Percentiles rank a stretch among this genome's conserved stretches.
These are phyloP conservation scores for Macrolepiota albuminosa DNA, from an alignment of 768 basidiomycete species.

Conservation along the genomic window DNA sequence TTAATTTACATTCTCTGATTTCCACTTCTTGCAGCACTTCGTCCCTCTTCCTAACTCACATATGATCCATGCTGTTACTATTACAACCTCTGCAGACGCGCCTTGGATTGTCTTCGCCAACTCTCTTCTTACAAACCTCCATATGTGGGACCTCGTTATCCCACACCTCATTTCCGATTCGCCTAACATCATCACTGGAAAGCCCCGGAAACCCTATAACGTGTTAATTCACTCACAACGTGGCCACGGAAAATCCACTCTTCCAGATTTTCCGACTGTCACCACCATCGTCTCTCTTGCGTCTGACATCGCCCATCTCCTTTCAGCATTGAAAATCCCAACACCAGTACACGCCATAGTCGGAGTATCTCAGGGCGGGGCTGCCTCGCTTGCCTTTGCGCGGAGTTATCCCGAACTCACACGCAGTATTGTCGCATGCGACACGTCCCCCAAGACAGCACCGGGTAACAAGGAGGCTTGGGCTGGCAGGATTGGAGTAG, in stretches of 20 bases:
- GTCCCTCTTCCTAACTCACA: conserved; percentile 30
- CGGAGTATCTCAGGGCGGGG: conserved; percentile 52
- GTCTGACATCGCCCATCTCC: conserved; percentile 36
- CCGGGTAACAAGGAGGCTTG: conserved; percentile 44
- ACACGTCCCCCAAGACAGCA: conserved; percentile 40
- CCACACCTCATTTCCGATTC: conserved; percentile 31
- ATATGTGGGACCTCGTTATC: conserved; percentile 44
- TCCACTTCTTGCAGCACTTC: conserved; percentile 27
- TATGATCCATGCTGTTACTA: conserved; percentile 37
- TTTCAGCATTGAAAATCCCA: conserved; percentile 29
- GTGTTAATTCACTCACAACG: conserved; percentile 47
- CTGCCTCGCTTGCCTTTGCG: conserved; percentile 42
- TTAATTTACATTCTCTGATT: background rate
- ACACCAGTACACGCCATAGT: conserved; percentile 40
- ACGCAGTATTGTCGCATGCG: conserved; percentile 42
- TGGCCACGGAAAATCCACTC: conserved; percentile 43
- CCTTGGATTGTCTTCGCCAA: conserved; percentile 51
- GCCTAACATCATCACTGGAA: conserved; percentile 12
- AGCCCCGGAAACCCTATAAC: conserved; percentile 30
- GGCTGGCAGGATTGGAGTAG: conserved; percentile 39
- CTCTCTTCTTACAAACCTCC: conserved; percentile 42
- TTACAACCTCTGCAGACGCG: conserved; percentile 31
- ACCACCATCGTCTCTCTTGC: conserved; percentile 42
- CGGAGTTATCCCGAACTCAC: conserved; percentile 30
- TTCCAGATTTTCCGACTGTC: conserved; percentile 20